phyloP scores from a whole-genome alignment of 352 stramenopile species.

The Phytophthora colocasiae region DNA sequence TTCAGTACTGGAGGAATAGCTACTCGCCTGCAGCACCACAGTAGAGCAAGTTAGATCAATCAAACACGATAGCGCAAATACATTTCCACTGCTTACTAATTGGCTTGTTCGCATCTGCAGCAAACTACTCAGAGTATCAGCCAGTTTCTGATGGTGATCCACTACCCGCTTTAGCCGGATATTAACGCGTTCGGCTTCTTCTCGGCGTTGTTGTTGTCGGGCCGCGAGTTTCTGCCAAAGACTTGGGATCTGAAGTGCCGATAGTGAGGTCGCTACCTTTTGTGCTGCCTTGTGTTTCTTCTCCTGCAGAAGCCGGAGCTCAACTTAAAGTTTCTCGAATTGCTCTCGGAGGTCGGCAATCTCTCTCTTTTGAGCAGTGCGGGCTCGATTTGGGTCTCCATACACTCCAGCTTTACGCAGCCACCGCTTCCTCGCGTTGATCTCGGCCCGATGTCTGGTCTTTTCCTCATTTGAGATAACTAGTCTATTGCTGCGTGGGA shows the following conservation, averaged over 20 bases:
- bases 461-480: conserved; percentile 1
- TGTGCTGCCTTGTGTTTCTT: not conserved
- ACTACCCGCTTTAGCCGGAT: conserved; percentile 36
- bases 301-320: conserved; percentile 18
- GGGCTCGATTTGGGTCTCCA: conserved; percentile 36
- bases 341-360: conserved; percentile 41
- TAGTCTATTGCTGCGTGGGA: not conserved
- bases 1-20: conserved; percentile 1
- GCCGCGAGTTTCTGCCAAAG: conserved; percentile 38
- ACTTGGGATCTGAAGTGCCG: not conserved
- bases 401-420: conserved; percentile 19
- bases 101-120: conserved; percentile 28
- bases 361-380: conserved; percentile 30
- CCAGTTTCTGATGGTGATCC: conserved; percentile 45
- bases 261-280: not conserved
- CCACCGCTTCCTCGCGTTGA: conserved; percentile 10
- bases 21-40: not conserved
- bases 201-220: conserved; percentile 18
- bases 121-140: conserved; percentile 34
- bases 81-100: conserved; percentile 9
- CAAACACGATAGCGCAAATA: not conserved
- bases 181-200: conserved; percentile 30
- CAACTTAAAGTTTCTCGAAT: conserved; percentile 39
- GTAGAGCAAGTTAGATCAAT: too few species aligned
- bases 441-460: conserved; percentile 1